Base-by-base conservation (phyloP, 2,329 filamentous ascomycete species). In the Byssochlamys sp. region DNA sequence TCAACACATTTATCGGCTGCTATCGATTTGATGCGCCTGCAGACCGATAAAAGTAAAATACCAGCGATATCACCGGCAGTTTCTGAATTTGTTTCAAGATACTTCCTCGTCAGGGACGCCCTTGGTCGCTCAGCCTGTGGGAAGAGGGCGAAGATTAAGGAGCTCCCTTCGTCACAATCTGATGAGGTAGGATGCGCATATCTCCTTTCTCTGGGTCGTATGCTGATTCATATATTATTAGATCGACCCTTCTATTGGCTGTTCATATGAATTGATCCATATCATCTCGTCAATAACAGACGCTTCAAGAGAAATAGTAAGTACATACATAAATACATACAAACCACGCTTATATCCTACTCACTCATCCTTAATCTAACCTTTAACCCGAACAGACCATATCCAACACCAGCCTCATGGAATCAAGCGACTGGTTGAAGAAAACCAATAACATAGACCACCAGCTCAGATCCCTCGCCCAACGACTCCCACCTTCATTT, bases 61-160 rank as follows among this genome's bases (percentile, higher is more conserved):
- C 19, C 28, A 28, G 28, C 25, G 12, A 55, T 60, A 11, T 53
- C 28, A 12, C 57, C 59, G 4, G 54, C 54, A 27, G 59, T 60
- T 1, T 56, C 28, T 10, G 31, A 57, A 26, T 60, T 60, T 4
- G 59, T 60, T 4, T 57, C 59, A 2, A 58, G 54, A 27, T 60
- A 59, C 24, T 60, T 60, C 35, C 59, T 60, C 26, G 59, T 60
- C 28, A 60, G 58, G 33, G 59, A 60, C 54, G 59, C 59, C 19
- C 35, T 60, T 14, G 59, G 59, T 29, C 57, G 59, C n/a, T 56
- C 59, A 33, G 59, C 59, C 4, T 60, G 59, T n/a, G 54, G 55
- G 14, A 60, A 58, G 39, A 57, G 58, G 14, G 59, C 59, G 24
- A 59, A 59, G 31, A 35, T 60, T 2, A 59, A 59, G 55, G 54